Evolutionary conservation across 2,329 filamentous ascomycete genomes (phyloP).

Genomic region (Colletotrichum sublineola): DNA sequence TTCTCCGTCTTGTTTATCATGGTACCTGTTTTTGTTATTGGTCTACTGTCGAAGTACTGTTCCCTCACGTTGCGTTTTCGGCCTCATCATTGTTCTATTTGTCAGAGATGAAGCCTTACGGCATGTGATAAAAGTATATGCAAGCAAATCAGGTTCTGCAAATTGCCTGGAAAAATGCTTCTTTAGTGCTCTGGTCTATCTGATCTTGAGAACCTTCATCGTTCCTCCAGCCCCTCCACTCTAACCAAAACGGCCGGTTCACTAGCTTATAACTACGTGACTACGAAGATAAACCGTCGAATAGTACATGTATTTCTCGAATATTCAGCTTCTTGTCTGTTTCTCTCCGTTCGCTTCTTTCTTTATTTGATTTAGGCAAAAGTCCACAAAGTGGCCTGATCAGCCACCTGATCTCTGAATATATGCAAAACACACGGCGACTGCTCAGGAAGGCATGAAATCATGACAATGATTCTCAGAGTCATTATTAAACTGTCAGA

Average conservation of each 20-base stretch:
- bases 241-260: neutral
- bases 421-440: neutral
- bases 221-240: neutral
- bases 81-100: neutral
- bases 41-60: neutral
- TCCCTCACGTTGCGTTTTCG: neutral
- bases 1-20: neutral
- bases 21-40: neutral
- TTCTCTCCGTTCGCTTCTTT: neutral
- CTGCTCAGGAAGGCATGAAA: fast-evolving
- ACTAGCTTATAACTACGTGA: neutral
- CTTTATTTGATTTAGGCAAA: neutral
- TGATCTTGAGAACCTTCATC: neutral
- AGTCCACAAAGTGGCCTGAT: neutral
- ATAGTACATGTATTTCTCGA: no score
- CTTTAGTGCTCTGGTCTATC: neutral
- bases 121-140: neutral
- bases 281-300: fast-evolving
- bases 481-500: neutral
- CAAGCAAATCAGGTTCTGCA: neutral
- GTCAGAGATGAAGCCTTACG: no score
- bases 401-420: neutral
- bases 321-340: neutral
- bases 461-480: no score
- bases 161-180: neutral